Base-by-base conservation (phyloP, 495 filamentous ascomycete species). In the Cercophora sp. region DNA sequence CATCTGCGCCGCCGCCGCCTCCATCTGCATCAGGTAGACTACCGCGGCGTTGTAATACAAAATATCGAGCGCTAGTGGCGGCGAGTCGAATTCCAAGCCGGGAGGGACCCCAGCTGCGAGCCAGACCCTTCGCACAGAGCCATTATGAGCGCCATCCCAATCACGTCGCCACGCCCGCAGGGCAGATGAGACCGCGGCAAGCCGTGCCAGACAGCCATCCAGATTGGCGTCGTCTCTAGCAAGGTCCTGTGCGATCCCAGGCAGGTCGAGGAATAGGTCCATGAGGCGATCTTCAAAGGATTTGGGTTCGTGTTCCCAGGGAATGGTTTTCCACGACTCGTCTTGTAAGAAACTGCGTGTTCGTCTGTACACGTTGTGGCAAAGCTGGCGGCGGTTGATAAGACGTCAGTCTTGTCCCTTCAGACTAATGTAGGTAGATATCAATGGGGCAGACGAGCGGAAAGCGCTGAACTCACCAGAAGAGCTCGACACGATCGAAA, bases 11-110 rank as follows among this genome's bases (percentile, higher is more conserved):
- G 34, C 47, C 8, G 19, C 20, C 27, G 47, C n/a, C 20, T 49
- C 32, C 19, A 49, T 29, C 47, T 49, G 32, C 47, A 39, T 39
- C 32, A 49, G 47, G 15, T 49, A 49, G 8, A 49, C n/a, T 1
- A 49, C 19, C 1, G 32, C 32, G 20, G 32, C 47, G 32, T 49
- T 37, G 32, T 49, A 49, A 22, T 49, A 49, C 5, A 49, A 22
- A n/a, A 49, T 27, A 18, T 49, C 47, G 31, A 49, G 47, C 4
- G 47, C 47, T 20, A 39, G 32, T 6, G 31, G 47, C 32, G 31
- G 47, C 32, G 47, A 39, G 32, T 49, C 47, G n/a, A 49, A 49
- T 26, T 49, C 47, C 10, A 49, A 18, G 13, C 24, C 32, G 2
- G 2, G 3, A 15, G 10, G 11, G 5, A 32, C 29, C 8, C 6